Evolutionary conservation across 2,329 filamentous ascomycete species (phyloP), one percentile per base, ranked within the genome.

Genomic region (Ophiognomonia clavigignenti-juglandacearum): DNA sequence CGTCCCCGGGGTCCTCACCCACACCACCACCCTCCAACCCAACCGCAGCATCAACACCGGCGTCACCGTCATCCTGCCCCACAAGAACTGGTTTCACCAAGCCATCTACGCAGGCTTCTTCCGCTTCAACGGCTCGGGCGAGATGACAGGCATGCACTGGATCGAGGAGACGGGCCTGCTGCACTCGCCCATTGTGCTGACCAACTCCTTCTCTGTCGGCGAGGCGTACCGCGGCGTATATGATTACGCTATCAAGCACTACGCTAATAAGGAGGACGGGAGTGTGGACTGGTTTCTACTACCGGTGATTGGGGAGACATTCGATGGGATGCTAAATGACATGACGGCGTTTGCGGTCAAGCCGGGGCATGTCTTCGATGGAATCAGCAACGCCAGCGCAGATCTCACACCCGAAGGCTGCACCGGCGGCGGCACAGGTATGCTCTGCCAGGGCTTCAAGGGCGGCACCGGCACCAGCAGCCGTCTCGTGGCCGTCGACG

Each of bases 401-500:
- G 76, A 71, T 2, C 62, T 67, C 1, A 80, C 86, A 1, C 62
- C 64, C 2, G 82, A 86, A 61, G 83, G 83, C 0, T 80, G 78
- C 54, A 74, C 73, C 2, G 83, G 83, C 3, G 83, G 83, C 16
- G 83, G 83, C n/a, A 82, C 81, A 0, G 82, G 81, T 13, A 85
- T 85, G 80, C 71, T 80, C 31, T 83, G 78, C 57, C 79, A 84
- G 56, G 74, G 73, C 53, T 83, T 80, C 66, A 85, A 85, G 59
- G 83, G 80, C 29, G 82, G 83, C 0, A 86, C 82, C 0, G 82
- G 82, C 1, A 81, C 74, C 1, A 75, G 75, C 54, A 81, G 74
- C 39, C 72, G 83, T 20, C 53, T 79, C 7, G 71, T 85, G n/a
- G 62, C 65, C 11, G 51, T 57, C 4, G 61, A 59, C 1, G 59